Base-by-base conservation (phyloP, 2,329 filamentous ascomycete species). In the Fusarium avenaceum region DNA sequence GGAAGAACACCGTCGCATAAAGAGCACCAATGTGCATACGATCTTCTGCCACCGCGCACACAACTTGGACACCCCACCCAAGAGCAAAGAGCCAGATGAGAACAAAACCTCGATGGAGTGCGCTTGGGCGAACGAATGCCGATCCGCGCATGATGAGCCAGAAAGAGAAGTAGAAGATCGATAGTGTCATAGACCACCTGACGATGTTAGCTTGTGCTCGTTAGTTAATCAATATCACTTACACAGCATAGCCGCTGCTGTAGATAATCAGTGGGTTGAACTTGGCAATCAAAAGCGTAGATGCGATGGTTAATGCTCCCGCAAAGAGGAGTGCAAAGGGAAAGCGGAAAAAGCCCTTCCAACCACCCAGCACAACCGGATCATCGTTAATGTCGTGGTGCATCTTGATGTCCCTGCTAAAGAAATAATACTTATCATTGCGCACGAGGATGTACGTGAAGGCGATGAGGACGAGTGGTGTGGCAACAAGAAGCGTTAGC, bases 241-340 rank as follows among this genome's bases (percentile, higher is more conserved):
- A 86, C 74, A 97, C 91, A 7, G 92, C 85, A 76, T 96, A 98
- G 47, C 90, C 86, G 72, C 92, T 96, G 79, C 93, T 94, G 80
- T 97, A 96, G n/a, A 96, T 83, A 72, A 98, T 93, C 72, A 93
- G 87, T 2, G 95, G 94, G 75, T 98, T 98, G 75, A 95, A 81
- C 78, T 96, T 96, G 38, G 87, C 87, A 42, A 97, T 74, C 51
- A 98, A 79, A 70, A 92, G 92, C 2, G 92, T 91, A 19, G 93
- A 83, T 1, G 88, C 92, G 24, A 96, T 78, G 0, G 91, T 88
- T n/a, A 91, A 81, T 1, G 85, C 89, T 2, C 86, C 87, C 1
- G 94, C 86, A 33, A 93, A 83, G 20, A 85, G 75, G 40, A 97
- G 83, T 2, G 93, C 88, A 49, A 97, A 81, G 0, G 94, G 94